phyloP scores from a whole-genome alignment of 1,284 basidiomycete genomes.

The Austroboletus novae-zelandiae region DNA sequence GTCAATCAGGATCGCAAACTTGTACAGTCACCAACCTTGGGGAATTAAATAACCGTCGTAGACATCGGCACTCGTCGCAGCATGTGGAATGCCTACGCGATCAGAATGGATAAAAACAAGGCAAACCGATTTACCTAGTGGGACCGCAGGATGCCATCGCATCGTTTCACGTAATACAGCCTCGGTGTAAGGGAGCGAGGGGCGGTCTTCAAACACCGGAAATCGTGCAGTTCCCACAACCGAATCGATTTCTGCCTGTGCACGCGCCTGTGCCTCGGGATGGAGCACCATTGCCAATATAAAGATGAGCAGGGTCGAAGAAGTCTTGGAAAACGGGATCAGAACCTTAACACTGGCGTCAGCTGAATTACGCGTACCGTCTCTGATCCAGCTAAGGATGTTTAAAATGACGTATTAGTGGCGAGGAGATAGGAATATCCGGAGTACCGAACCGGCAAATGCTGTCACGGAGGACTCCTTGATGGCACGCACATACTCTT shows the following conservation, averaged over 20 bases:
- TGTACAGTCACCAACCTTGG: conserved; percentile 20
- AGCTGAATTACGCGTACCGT: conserved; percentile 17
- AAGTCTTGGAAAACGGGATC: conserved; percentile 18
- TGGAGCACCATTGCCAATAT: conserved; percentile 31
- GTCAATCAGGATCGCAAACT: background rate
- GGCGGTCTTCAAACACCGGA: conserved; percentile 30
- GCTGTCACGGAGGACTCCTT: conserved; percentile 32
- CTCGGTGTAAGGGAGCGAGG: conserved; percentile 27
- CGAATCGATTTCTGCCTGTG: conserved; percentile 28
- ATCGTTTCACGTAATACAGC: conserved; percentile 30
- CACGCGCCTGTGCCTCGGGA: conserved; percentile 26
- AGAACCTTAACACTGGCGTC: background rate
- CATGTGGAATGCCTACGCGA: conserved; percentile 29
- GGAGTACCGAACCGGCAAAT: conserved; percentile 27
- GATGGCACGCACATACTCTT: conserved; percentile 20
- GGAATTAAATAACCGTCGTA: conserved; percentile 32
- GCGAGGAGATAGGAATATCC: background rate
- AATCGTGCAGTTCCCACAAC: conserved; percentile 24
- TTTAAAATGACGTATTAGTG: conserved; percentile 4
- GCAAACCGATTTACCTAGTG: conserved; percentile 14
- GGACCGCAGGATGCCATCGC: conserved; percentile 29
- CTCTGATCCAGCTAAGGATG: conserved; percentile 27
- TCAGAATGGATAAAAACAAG: background rate
- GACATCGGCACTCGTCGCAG: conserved; percentile 24
- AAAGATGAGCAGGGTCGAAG: conserved; percentile 25